Evolutionary conservation across 768 basidiomycete species (phyloP), one percentile per base, ranked within the genome.

Genomic region (Tulasnella sp.): DNA sequence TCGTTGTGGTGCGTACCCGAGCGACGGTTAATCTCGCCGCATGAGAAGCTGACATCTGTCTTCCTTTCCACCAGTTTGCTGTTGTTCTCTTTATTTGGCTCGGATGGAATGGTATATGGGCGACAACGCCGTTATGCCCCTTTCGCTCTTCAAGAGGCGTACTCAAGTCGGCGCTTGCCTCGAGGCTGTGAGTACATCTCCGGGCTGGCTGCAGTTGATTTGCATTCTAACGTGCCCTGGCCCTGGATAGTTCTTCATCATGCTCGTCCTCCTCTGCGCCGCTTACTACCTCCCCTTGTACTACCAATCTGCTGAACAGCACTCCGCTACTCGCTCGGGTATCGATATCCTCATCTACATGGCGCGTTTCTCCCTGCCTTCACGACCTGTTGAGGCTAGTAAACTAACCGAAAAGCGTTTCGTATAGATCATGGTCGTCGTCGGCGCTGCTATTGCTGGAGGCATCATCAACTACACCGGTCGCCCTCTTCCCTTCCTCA

Each of bases 271-370:
- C 46, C 77, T 84, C 16, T 76, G 75, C 28, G 84, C 83, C n/a
- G 84, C 84, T 16, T 86, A 85, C 81, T 85, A 86, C 81, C 83
- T 86, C 0, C 86, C 85, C 9, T 82, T 86, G 20, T 85, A 83
- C 83, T 85, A 84, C 76, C 84, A 86, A 82, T 82, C 83, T n/a
- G 80, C 81, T 40, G 82, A 83, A 76, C 82, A 82, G 42, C 86
- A 84, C 77, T 80, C 84, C 0, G 85, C 87, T 9, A 84, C 85
- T 40, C 83, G 86, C 80, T 83, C 84, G 2, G 86, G 86, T 60
- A 85, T 87, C 60, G 86, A 87, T 81, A 86, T 87, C 82, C 84
- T 87, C 40, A 83, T 85, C 6, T 86, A 84, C 83, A 85, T 86
- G 84, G 72, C 75, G 40, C 42, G 77, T n/a, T 5, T 3, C 16